A percentile compares a stretch with the other conserved stretches of the same genome.
These are phyloP conservation scores for Nakazawaea pomicola DNA, from an alignment of 805 yeast species.

Conservation along the genomic window DNA sequence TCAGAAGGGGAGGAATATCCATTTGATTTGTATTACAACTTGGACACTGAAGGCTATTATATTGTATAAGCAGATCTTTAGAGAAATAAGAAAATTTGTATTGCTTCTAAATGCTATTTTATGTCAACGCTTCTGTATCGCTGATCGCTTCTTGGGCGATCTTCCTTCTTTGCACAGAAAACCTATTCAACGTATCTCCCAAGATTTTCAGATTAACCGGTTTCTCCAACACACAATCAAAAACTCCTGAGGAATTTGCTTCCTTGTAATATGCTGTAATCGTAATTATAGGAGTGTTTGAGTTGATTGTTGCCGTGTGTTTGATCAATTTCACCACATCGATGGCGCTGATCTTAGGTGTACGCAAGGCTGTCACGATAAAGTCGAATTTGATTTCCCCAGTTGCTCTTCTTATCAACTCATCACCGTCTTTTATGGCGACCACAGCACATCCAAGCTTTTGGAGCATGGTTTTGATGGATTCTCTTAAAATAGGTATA, in stretches of 20 bases:
- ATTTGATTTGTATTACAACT: conserved; percentile 57
- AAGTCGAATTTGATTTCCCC: conserved; percentile 81
- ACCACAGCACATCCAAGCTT: conserved; percentile 77
- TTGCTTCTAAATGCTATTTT: neutral
- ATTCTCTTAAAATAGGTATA: conserved; percentile 73
- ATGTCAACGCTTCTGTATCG: conserved; percentile 9
- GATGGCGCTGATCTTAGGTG: conserved; percentile 61
- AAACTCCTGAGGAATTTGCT: conserved; percentile 47
- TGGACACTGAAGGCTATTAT: conserved; percentile 54
- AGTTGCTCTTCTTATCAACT: conserved; percentile 73
- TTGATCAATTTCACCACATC: conserved; percentile 76
- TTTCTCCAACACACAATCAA: conserved; percentile 70
- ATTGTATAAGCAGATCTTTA: conserved; percentile 35
- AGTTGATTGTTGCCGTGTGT: conserved; percentile 72
- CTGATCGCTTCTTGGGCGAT: conserved; percentile 10
- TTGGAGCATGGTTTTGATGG: conserved; percentile 59
- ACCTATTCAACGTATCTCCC: conserved; percentile 22
- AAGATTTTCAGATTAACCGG: conserved; percentile 45
- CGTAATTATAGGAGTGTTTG: conserved; percentile 72
- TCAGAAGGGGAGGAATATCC: conserved; percentile 54
- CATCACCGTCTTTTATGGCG: conserved; percentile 74
- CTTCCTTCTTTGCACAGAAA: conserved; percentile 13
- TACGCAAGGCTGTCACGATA: conserved; percentile 68
- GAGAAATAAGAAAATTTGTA: neutral
- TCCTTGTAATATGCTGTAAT: conserved; percentile 69